Conservation (phyloP, 345 rosid species). For the Luvunga scandens region DNA sequence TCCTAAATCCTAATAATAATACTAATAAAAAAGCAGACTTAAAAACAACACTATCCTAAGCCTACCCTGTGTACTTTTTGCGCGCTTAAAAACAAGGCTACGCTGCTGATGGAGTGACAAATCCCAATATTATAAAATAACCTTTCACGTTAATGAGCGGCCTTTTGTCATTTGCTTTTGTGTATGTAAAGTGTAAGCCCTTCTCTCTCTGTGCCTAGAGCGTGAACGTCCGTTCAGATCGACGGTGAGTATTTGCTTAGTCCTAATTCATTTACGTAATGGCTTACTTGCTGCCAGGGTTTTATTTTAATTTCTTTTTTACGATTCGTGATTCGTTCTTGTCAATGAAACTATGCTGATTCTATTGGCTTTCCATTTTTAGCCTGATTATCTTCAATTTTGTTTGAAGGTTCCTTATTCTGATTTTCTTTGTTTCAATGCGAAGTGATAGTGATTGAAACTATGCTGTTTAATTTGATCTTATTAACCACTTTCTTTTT, state of each 20-base stretch:
- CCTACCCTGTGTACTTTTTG: not conserved
- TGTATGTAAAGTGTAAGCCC: not conserved
- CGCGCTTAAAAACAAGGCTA: slow-evolving; percentile 28
- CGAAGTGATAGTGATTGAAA: not conserved
- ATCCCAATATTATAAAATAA: not conserved
- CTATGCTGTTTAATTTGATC: not conserved
- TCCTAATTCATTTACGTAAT: not conserved
- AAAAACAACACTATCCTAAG: not conserved
- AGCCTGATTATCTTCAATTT: not conserved
- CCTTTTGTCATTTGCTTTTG: not conserved
- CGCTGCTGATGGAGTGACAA: not conserved
- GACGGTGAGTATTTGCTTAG: not conserved
- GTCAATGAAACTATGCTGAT: not conserved
- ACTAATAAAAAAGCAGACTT: not conserved
- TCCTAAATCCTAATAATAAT: too few species aligned
- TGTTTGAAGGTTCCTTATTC: not conserved
- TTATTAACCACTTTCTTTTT: not conserved
- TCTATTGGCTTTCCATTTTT: not conserved
- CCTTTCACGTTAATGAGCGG: not conserved
- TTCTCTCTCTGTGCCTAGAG: too few species aligned
- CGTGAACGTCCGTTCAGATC: not conserved
- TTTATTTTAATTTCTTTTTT: not conserved
- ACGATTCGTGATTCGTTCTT: not conserved
- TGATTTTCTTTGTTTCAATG: not conserved
- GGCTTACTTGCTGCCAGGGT: not conserved